Percentiles rank a stretch among this genome's conserved stretches.
Evolutionary conservation across 202 grass and related monocot species (phyloP).

Genomic region (Dendrocalamus latiflorus): DNA sequence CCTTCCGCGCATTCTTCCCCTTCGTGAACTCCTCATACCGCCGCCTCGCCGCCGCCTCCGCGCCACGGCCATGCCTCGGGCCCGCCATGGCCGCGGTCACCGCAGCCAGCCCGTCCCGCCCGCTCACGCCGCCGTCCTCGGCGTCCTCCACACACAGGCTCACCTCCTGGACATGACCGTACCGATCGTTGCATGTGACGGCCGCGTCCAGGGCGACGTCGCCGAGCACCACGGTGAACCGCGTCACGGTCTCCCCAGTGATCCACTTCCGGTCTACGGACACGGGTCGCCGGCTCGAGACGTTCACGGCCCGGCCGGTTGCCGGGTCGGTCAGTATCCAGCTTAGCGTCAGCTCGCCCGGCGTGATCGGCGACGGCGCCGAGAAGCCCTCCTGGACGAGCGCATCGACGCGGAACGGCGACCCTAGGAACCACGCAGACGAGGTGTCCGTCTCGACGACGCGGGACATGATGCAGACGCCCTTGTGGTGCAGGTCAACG

Average conservation of each 20-base stretch:
- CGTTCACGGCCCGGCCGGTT: conserved; percentile 39
- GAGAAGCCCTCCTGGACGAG: conserved; percentile 43
- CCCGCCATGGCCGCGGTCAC: conserved; percentile 36
- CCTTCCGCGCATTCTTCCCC: conserved; percentile 36
- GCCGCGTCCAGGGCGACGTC: conserved; percentile 25
- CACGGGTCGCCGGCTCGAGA: conserved; percentile 53
- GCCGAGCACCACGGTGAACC: conserved; percentile 43
- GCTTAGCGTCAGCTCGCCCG: conserved; percentile 49
- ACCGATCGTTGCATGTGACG: conserved; percentile 44
- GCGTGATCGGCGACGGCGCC: neutral
- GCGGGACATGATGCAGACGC: conserved; percentile 47
- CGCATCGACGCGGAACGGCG: too few species aligned
- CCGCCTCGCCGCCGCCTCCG: neutral
- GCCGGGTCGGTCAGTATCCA: conserved; percentile 68
- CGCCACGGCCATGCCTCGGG: neutral
- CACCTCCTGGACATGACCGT: conserved; percentile 42
- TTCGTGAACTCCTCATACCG: conserved; percentile 46
- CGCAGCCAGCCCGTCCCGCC: conserved; percentile 37
- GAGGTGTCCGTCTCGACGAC: conserved; percentile 54
- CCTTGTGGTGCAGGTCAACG: conserved; percentile 56
- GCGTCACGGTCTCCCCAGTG: conserved; percentile 44
- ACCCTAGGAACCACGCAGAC: conserved; percentile 62
- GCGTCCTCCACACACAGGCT: conserved; percentile 45
- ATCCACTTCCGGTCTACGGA: conserved; percentile 48
- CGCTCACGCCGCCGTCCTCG: conserved; percentile 56